Evolutionary conservation across 2,329 filamentous ascomycete genomes (phyloP).

Genomic region (Xylariales sp.): DNA sequence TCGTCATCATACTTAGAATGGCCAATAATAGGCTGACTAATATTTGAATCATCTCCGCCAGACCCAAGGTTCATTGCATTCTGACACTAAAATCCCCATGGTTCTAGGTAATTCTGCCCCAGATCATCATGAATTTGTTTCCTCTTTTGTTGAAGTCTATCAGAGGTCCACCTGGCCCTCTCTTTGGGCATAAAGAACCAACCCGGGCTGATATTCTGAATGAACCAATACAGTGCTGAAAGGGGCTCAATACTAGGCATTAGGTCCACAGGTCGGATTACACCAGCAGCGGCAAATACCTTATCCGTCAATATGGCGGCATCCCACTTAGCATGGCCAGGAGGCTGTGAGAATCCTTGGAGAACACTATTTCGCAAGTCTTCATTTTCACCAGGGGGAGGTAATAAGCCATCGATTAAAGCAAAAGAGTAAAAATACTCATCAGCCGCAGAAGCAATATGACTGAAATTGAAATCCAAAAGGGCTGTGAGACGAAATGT

Average conservation of each 20-base stretch:
- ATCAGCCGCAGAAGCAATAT: conserved; percentile 1
- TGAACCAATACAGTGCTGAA: background rate
- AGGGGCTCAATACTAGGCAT: background rate
- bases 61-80: too few species aligned
- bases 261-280: background rate
- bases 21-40: too few species aligned
- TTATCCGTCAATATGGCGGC: background rate
- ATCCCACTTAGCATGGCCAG: too few species aligned
- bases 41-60: too few species aligned
- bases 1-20: too few species aligned
- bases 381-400: too few species aligned
- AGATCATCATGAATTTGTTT: background rate
- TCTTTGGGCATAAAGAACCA: background rate
- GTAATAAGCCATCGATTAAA: too few species aligned
- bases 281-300: background rate
- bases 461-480: conserved; percentile 1
- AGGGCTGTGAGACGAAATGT: background rate
- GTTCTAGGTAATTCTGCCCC: too few species aligned
- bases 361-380: too few species aligned
- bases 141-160: background rate
- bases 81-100: too few species aligned
- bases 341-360: too few species aligned
- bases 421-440: conserved; percentile 7
- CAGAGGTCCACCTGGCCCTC: background rate
- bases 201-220: background rate